phyloP scores from a whole-genome alignment of 768 basidiomycete species.

The Collybia sordida region DNA sequence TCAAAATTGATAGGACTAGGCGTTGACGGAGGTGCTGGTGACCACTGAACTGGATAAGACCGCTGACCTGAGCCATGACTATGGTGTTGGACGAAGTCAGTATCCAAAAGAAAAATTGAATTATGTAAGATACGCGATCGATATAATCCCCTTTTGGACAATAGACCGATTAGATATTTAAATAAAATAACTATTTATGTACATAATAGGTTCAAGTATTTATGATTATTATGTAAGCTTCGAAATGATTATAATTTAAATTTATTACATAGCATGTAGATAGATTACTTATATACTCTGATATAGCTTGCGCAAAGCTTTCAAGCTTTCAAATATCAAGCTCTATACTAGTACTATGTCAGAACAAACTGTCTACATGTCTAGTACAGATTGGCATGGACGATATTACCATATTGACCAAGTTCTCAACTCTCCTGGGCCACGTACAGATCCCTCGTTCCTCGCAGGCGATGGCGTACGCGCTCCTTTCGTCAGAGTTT shows the following conservation, averaged over 20 bases:
- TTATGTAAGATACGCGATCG: slow-evolving; percentile 20
- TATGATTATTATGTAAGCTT: no score
- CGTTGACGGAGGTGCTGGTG: slow-evolving; percentile 84
- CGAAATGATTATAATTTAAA: no score
- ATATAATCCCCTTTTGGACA: no score
- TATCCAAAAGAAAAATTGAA: slow-evolving; percentile 9
- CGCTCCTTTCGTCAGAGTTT: not conserved
- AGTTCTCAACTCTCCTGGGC: slow-evolving; percentile 82
- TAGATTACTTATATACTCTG: no score
- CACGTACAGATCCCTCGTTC: slow-evolving; percentile 84
- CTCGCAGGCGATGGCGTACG: slow-evolving; percentile 77
- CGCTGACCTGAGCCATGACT: slow-evolving; percentile 30
- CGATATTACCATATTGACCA: slow-evolving; percentile 86
- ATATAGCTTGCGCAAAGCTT: no score
- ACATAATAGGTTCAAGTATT: no score
- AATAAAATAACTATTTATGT: no score
- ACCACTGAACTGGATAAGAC: slow-evolving; percentile 65
- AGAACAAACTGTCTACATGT: not conserved
- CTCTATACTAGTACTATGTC: not conserved
- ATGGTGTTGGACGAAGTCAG: slow-evolving; percentile 10
- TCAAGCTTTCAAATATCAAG: not conserved
- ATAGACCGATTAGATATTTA: no score
- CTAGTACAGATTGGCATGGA: slow-evolving; percentile 41
- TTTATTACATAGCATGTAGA: no score
- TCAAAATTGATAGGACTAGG: slow-evolving; percentile 85